Base-by-base conservation (phyloP, 179 eudicot species). In the Kewa caespitosa region DNA sequence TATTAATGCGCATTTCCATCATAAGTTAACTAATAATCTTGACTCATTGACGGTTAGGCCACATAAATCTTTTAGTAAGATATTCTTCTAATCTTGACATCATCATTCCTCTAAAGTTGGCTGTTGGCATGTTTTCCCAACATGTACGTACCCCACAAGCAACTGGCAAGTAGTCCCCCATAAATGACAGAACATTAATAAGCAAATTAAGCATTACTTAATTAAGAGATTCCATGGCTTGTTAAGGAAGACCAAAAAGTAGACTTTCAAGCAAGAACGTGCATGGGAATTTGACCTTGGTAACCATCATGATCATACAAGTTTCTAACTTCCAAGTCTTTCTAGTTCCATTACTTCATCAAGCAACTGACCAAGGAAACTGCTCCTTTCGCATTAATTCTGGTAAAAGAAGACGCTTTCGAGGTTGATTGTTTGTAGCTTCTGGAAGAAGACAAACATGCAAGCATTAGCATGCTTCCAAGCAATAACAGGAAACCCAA, bases 401-500 rank as follows among this genome's bases (percentile, higher is more conserved):
- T 31, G 67, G 36, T 38, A 52, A 32, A 50, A 54, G 36, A 43
- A 41, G 34, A 38, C 12, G 30, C 11, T 39, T 28, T 57, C 23
- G 71, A 39, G 72, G 67, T 65, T 23, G 54, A 42, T 38, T 23
- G 15, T 22, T 54, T 48, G 18, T 64, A 43, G 52, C 78, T 79
- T 79, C 54, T n/a, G 4, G 33, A 23, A 59, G 17, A 74, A 79
- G 78, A 25, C 20, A 73, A 3, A 18, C 5, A 54, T 69, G 2
- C 36, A 42, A 31, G 36, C 38, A 66, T 57, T 12, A 46, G 27
- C 64, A 81, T 69, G 48, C 84, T 77, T 81, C 38, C 54, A 77
- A 77, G 84, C 83, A 76, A 80, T 37, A 28, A 30, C 8, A 25
- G 36, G 17, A 70, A 66, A 67, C 57, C 54, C 65, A 73, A 48